Conservation (phyloP, 257 asterid species). For the Penstemon eatonii region DNA sequence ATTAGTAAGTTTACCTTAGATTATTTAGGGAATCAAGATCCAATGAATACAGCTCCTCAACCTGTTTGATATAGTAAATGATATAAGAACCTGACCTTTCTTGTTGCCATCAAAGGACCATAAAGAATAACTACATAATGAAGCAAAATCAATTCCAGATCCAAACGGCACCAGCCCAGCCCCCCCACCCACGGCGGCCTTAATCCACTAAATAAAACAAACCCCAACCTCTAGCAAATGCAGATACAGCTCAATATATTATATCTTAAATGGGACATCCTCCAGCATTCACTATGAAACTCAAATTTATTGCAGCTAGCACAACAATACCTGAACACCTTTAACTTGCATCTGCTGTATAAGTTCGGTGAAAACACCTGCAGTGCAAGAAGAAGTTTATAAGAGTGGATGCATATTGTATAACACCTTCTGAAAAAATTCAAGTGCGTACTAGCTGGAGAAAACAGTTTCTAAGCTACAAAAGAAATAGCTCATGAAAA, state of each 20-base stretch:
- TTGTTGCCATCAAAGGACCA: constrained; percentile 15
- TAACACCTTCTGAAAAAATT: neutral
- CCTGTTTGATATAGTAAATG: constrained; percentile 53
- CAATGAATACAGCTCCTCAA: constrained; percentile 94
- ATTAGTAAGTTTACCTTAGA: constrained; percentile 56
- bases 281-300: constrained; percentile 5
- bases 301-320: constrained; percentile 14
- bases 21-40: constrained; percentile 82
- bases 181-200: neutral
- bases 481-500: constrained; percentile 9
- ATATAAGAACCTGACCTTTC: constrained; percentile 24
- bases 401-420: neutral
- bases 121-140: neutral
- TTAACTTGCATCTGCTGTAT: constrained; percentile 98
- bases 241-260: neutral
- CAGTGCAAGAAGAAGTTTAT: constrained; percentile 31
- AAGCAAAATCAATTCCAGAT: constrained; percentile 14
- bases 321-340: constrained; percentile 84
- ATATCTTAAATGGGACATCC: no score
- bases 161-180: neutral
- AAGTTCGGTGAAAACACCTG: constrained; percentile 99
- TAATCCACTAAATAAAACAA: constrained; percentile 12
- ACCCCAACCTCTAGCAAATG: neutral
- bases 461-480: neutral
- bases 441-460: constrained; percentile 13